These are phyloP conservation scores for Globisporangium nunn DNA, from an alignment of 352 stramenopile genomes.

Conservation along the genomic window DNA sequence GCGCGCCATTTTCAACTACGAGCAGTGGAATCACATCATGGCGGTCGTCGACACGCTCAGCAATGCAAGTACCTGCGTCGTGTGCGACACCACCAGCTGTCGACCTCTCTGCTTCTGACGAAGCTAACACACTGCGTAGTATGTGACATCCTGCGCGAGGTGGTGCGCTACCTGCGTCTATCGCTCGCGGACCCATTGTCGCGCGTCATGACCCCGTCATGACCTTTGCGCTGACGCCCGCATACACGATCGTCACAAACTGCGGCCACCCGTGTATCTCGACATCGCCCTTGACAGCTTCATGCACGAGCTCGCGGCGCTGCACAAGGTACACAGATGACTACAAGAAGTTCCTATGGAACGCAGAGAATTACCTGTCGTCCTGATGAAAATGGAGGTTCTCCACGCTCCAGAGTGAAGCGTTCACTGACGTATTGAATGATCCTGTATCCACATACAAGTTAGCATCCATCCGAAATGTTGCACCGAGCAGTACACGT, in stretches of 20 bases:
- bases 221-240: constrained; percentile 43
- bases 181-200: constrained; percentile 55
- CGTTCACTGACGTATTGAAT: too few relatives aligned
- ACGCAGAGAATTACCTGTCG: too few relatives aligned
- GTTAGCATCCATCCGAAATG: too few relatives aligned
- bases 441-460: too few relatives aligned
- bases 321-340: too few relatives aligned
- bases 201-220: constrained; percentile 35
- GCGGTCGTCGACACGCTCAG: constrained; percentile 69
- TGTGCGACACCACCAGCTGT: constrained; percentile 22
- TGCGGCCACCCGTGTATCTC: constrained; percentile 58
- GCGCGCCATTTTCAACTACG: constrained; percentile 59
- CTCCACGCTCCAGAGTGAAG: too few relatives aligned
- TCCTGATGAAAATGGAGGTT: too few relatives aligned
- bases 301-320: too few relatives aligned
- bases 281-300: constrained; percentile 25
- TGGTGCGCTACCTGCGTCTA: constrained; percentile 66
- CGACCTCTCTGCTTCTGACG: too few relatives aligned
- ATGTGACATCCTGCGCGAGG: constrained; percentile 45
- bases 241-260: constrained; percentile 69
- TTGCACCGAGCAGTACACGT: too few relatives aligned
- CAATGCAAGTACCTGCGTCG: constrained; percentile 48
- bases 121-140: not conserved
- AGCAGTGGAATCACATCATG: constrained; percentile 71
- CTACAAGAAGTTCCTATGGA: too few relatives aligned